phyloP scores from a whole-genome alignment of 139 green algal genomes.

The Closterium sp. region DNA sequence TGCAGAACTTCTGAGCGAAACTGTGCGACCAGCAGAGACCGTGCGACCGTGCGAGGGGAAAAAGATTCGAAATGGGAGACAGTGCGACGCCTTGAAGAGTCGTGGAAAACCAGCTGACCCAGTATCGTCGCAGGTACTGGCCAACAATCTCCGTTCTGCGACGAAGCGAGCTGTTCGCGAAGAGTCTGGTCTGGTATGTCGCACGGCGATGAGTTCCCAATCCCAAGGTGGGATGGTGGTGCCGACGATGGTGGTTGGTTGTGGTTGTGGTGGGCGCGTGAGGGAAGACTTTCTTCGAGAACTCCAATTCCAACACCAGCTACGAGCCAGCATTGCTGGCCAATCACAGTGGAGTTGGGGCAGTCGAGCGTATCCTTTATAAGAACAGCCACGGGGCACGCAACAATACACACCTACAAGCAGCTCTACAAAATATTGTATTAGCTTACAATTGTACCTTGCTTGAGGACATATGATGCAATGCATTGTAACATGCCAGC shows the following conservation, averaged over 20 bases:
- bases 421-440: no score
- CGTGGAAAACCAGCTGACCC: background rate
- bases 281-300: background rate
- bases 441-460: no score
- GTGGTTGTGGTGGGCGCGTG: no score
- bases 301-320: background rate
- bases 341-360: background rate
- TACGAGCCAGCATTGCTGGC: background rate
- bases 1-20: background rate
- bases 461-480: no score
- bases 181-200: background rate
- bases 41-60: background rate
- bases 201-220: background rate
- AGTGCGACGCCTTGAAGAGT: background rate
- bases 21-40: background rate
- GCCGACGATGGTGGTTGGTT: no score
- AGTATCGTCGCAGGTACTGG: no score
- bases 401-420: no score
- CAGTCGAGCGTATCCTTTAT: no score
- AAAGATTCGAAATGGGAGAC: background rate
- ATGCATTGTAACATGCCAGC: no score
- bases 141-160: background rate
- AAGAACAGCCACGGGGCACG: no score
- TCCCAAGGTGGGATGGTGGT: background rate
- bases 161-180: background rate